Base-by-base conservation (phyloP, 2,329 filamentous ascomycete species). In the Trichocomaceae sp. region DNA sequence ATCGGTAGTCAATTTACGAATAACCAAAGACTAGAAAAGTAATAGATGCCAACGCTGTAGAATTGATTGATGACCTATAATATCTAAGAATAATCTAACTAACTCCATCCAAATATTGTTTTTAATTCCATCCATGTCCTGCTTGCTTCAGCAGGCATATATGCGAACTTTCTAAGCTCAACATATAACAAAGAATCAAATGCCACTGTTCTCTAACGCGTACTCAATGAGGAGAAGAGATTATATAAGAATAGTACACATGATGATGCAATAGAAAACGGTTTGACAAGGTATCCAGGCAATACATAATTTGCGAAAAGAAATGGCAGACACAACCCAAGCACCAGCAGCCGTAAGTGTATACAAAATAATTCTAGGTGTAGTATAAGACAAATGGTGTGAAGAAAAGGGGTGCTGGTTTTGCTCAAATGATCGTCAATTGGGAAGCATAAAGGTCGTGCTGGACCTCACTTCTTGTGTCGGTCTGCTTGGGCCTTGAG, bases 401-500 rank as follows among this genome's bases (percentile, higher is more conserved):
- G 50, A 52, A 52, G 15, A 42, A 42, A 7, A 42, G 10, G n/a
- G 8, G 17, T 47, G 33, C 44, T 54, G 51, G n/a, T 47, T n/a
- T 22, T 48, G 19, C 39, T 52, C 26, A 42, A 19, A 22, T n/a
- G 13, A n/a, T 35, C 48, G 44, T 52, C 33, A 33, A 41, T 23
- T 42, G n/a, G 29, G 15, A 20, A 23, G 23, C 19, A 5, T 22
- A 10, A 48, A 29, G 9, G 33, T 54, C 23, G 20, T 20, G 26
- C 1, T 39, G 17, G 47, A 23, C 52, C 56, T 71, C 71, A 79
- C 74, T 82, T 83, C 74, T 83, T 83, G 66, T 82, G 79, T 70
- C 79, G 81, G 59, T 83, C 84, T 45, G 79, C 80, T 71, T 83
- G 78, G 59, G 79, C 79, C 75, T 87, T 87, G 66, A 85, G 77